Evolutionary conservation across 2,329 filamentous ascomycete species (phyloP).

Genomic region (Sarocladiaceae sp.): DNA sequence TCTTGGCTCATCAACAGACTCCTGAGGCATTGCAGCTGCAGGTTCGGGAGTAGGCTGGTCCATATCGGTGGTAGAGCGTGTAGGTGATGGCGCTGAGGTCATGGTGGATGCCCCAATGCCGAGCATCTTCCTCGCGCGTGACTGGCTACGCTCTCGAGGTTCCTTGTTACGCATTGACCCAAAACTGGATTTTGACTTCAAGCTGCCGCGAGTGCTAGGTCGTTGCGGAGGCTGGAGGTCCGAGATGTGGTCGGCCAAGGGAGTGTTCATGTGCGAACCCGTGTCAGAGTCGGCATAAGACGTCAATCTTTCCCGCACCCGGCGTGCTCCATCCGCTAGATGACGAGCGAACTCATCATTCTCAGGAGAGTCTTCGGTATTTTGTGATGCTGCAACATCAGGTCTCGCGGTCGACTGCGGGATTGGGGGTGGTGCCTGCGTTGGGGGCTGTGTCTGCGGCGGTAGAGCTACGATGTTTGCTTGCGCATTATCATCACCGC

Average conservation of each 20-base stretch:
- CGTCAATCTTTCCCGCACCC: constrained; percentile 67
- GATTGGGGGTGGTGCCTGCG: background rate
- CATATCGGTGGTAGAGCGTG: background rate
- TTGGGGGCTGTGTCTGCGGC: background rate
- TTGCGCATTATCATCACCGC: constrained; percentile 1
- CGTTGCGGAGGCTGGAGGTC: constrained; percentile 25
- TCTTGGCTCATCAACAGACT: constrained; percentile 27
- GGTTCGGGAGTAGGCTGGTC: background rate
- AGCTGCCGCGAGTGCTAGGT: constrained; percentile 55
- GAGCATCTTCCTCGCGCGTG: constrained; percentile 56
- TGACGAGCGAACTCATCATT: constrained; percentile 67
- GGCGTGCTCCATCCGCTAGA: constrained; percentile 61
- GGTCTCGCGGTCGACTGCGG: background rate
- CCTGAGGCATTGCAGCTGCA: background rate
- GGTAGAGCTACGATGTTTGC: background rate
- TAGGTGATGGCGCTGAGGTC: constrained; percentile 32
- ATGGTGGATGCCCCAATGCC: constrained; percentile 43
- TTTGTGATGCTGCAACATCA: background rate
- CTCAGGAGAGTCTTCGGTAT: constrained; percentile 19
- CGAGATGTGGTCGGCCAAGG: constrained; percentile 31
- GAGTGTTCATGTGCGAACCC: constrained; percentile 31
- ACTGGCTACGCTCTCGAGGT: constrained; percentile 30
- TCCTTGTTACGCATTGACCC: constrained; percentile 51
- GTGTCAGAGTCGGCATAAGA: constrained; percentile 60
- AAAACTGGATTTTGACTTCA: constrained; percentile 61